Percentiles rank a stretch among this genome's conserved stretches.
phyloP scores from a whole-genome alignment of 345 rosid species.

The Triadica sebifera region DNA sequence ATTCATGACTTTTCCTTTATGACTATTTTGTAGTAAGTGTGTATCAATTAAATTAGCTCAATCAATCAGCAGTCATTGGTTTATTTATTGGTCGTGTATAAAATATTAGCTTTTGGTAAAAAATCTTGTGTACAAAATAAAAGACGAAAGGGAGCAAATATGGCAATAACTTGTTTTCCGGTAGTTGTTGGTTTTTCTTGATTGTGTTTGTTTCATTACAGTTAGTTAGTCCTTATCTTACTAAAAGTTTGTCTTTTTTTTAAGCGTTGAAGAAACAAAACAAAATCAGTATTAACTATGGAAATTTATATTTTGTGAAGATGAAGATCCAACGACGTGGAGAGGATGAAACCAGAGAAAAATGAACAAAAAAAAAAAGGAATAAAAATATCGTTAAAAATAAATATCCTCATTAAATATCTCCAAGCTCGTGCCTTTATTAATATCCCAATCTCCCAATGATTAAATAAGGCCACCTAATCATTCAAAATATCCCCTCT shows the following conservation, averaged over 20 bases:
- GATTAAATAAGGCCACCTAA: conserved; percentile 8
- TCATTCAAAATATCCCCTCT: neutral
- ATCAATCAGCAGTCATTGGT: no score
- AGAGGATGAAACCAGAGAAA: neutral
- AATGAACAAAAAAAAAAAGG: neutral
- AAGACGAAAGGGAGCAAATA: no score
- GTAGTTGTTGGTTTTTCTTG: neutral
- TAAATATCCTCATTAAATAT: neutral
- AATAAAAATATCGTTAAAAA: neutral
- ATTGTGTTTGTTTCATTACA: neutral
- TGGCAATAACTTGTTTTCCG: no score
- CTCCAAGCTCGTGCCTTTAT: neutral
- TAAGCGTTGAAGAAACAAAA: neutral
- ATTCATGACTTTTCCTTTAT: no score
- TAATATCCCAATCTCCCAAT: neutral
- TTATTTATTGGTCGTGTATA: no score
- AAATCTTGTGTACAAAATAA: no score
- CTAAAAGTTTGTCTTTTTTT: no score
- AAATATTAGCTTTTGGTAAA: no score
- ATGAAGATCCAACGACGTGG: neutral
- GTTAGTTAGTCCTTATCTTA: neutral
- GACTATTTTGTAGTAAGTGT: no score
- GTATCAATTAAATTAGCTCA: no score
- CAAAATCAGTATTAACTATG: no score
- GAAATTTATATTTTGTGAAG: neutral